phyloP scores from a whole-genome alignment of 106 monocot genomes.

The Platanthera guangdongensis region DNA sequence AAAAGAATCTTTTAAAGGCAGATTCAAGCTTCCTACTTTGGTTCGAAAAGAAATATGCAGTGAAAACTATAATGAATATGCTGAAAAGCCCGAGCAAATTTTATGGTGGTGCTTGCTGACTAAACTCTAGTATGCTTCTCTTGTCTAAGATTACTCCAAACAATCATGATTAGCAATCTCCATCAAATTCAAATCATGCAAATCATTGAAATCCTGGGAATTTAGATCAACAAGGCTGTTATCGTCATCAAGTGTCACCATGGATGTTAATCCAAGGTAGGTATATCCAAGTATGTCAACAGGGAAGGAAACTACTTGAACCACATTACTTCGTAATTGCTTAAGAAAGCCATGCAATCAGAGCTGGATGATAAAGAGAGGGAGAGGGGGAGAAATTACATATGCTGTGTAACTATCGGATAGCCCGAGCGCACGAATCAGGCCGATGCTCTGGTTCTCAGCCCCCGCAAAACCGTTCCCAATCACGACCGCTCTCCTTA shows the following conservation, averaged over 20 bases:
- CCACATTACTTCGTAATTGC: not conserved
- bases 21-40: not conserved
- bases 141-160: not conserved
- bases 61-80: not conserved
- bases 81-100: not conserved
- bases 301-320: not conserved
- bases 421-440: slow-evolving; percentile 90
- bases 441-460: slow-evolving; percentile 88
- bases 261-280: not conserved
- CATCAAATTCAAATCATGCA: not conserved
- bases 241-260: not conserved
- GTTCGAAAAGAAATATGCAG: not conserved
- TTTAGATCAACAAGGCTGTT: not conserved
- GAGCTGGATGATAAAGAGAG: not conserved
- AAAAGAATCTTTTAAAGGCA: not conserved
- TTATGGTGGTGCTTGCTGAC: not conserved
- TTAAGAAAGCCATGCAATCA: not conserved
- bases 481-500: slow-evolving; percentile 82
- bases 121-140: not conserved
- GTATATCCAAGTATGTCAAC: not conserved
- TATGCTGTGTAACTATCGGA: slow-evolving; percentile 50
- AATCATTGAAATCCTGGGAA: not conserved
- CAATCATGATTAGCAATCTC: not conserved
- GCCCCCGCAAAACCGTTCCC: slow-evolving; percentile 82
- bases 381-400: slow-evolving; percentile 22